Conservation (phyloP, 495 filamentous ascomycete genomes). For the Barbatosphaeria neglecta region DNA sequence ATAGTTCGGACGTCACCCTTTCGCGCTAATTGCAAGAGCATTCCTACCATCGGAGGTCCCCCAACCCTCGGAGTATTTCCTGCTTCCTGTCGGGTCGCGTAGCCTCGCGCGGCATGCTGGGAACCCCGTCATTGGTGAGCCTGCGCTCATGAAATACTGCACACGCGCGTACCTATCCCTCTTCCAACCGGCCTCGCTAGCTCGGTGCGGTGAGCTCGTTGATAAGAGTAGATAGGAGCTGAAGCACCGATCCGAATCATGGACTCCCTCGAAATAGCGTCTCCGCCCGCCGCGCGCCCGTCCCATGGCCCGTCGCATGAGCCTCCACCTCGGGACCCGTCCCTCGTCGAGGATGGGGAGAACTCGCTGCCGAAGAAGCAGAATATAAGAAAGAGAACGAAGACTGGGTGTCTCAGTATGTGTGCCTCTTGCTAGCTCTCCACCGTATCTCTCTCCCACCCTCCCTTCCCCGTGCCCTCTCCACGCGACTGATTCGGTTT, state of each 20-base stretch:
- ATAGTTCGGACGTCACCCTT: no score
- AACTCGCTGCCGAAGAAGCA: conserved; percentile 19
- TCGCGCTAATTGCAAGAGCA: no score
- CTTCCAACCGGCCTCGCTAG: no score
- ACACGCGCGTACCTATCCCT: no score
- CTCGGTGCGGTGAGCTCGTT: no score
- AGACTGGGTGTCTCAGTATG: conserved; percentile 92
- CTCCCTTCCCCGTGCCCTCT: neutral
- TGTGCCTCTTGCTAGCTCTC: conserved; percentile 12
- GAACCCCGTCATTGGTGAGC: neutral
- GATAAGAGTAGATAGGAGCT: no score
- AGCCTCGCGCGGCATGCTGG: neutral
- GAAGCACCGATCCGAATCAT: neutral
- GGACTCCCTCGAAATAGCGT: neutral
- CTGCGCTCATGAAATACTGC: no score
- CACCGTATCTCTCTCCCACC: no score
- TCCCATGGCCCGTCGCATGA: conserved; percentile 4
- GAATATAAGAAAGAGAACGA: conserved; percentile 66
- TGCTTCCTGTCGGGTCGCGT: neutral
- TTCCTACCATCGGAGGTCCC: no score
- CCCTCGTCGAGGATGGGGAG: conserved; percentile 8
- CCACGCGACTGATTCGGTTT: conserved; percentile 7
- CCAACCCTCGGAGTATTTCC: neutral
- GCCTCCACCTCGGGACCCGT: conserved; percentile 2
- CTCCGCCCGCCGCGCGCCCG: neutral